Evolutionary conservation across 169 alveolate genomes (phyloP).

Genomic region (Perkinsus olseni): DNA sequence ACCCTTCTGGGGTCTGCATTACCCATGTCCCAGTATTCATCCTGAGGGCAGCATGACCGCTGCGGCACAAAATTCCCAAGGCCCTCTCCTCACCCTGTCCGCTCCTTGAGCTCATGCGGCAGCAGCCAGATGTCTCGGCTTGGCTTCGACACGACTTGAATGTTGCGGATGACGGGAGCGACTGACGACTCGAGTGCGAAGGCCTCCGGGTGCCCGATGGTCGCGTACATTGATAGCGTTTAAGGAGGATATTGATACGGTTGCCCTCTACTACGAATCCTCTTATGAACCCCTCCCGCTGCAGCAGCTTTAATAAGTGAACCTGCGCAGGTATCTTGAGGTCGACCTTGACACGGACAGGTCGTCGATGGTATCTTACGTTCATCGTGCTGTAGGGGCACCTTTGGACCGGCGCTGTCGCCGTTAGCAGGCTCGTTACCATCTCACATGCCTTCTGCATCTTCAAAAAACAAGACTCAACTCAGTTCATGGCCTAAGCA

Average conservation of each 20-base stretch:
- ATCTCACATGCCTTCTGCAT: constrained; percentile 80
- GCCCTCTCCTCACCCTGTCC: constrained; percentile 45
- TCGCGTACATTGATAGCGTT: constrained; percentile 66
- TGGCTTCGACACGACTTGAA: constrained; percentile 76
- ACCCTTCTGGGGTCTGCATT: constrained; percentile 70
- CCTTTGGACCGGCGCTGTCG: constrained; percentile 60
- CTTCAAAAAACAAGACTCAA: background rate
- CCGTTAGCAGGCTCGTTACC: constrained; percentile 68
- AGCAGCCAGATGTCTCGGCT: constrained; percentile 80
- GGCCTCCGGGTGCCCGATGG: background rate
- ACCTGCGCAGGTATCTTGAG: background rate
- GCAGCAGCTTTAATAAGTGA: constrained; percentile 49
- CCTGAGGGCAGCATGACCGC: background rate
- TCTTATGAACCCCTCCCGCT: constrained; percentile 69
- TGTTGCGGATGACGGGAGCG: constrained; percentile 58
- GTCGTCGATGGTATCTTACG: constrained; percentile 37
- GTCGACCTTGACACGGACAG: background rate
- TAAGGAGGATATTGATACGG: constrained; percentile 64
- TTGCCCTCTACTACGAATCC: constrained; percentile 75
- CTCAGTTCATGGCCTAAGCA: background rate
- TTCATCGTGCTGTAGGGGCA: constrained; percentile 62
- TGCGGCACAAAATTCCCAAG: background rate
- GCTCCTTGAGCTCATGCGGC: constrained; percentile 70
- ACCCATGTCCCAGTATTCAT: constrained; percentile 57
- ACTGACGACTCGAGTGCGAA: constrained; percentile 4